These are phyloP conservation scores for Isabelozyma pseudorhagii DNA, from an alignment of 805 yeast genomes.

Conservation along the genomic window DNA sequence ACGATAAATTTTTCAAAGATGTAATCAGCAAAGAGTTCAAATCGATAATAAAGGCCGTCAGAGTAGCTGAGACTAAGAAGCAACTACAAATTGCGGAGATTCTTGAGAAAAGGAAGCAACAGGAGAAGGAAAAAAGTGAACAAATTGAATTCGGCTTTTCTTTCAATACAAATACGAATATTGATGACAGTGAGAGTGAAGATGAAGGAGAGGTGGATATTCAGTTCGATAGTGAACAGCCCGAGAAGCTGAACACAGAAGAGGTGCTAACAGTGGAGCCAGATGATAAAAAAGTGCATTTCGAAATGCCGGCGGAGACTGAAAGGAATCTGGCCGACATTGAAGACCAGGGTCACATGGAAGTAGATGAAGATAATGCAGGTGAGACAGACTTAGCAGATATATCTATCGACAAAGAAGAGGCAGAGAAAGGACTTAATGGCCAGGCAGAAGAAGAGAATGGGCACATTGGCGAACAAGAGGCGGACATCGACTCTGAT, in stretches of 20 bases:
- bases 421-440: too few relatives aligned
- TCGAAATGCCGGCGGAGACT: neutral
- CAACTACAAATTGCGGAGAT: conserved; percentile 19
- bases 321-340: neutral
- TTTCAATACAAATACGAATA: conserved; percentile 8
- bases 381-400: neutral
- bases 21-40: conserved; percentile 26
- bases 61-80: conserved; percentile 30
- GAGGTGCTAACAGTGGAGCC: too few relatives aligned
- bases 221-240: neutral
- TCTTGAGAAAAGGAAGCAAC: conserved; percentile 17
- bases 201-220: conserved; percentile 6
- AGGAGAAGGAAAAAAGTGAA: conserved; percentile 11
- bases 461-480: neutral
- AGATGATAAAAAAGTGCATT: neutral
- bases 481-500: neutral
- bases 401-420: neutral
- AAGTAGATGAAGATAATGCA: too few relatives aligned
- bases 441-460: neutral
- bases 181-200: conserved; percentile 12
- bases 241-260: neutral
- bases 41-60: conserved; percentile 27
- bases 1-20: conserved; percentile 16
- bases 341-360: neutral
- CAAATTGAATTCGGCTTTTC: conserved; percentile 10